A percentile compares a stretch with the other conserved stretches of the same genome.
Evolutionary conservation across 768 basidiomycete genomes (phyloP).

Genomic region (Tulasnella sp.): DNA sequence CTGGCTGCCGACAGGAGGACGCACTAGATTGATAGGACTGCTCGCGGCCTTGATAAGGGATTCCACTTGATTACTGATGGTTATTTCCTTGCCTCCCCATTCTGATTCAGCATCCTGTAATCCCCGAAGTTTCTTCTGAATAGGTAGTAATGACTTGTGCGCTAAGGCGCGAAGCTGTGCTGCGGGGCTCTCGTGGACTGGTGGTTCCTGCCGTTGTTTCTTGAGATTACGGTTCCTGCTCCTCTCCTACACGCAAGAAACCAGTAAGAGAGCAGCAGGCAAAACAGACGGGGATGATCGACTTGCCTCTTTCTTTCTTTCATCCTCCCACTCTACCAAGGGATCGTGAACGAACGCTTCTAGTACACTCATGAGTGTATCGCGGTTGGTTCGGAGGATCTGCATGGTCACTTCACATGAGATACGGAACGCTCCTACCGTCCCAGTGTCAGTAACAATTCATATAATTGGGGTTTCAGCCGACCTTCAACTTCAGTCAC

Average conservation of each 20-base stretch:
- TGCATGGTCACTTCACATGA: constrained; percentile 89
- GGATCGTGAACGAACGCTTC: constrained; percentile 98
- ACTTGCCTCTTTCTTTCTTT: constrained; percentile 60
- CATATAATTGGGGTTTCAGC: neutral
- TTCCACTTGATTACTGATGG: constrained; percentile 86
- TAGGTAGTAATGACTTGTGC: constrained; percentile 70
- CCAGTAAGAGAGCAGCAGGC: neutral
- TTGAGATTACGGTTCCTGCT: constrained; percentile 14
- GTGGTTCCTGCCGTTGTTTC: constrained; percentile 4
- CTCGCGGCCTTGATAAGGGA: constrained; percentile 87
- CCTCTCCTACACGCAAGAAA: neutral
- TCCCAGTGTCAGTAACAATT: neutral
- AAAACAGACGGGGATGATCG: neutral
- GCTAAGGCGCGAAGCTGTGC: constrained; percentile 59
- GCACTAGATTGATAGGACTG: constrained; percentile 63
- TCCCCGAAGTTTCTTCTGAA: constrained; percentile 70
- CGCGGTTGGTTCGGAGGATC: constrained; percentile 82
- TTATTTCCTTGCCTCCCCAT: constrained; percentile 52
- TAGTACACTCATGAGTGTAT: constrained; percentile 89
- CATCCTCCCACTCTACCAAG: constrained; percentile 90
- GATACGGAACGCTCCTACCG: constrained; percentile 76
- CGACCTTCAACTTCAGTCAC: constrained; percentile 88
- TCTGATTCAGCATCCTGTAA: constrained; percentile 28
- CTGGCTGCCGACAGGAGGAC: constrained; percentile 33
- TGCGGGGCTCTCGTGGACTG: constrained; percentile 9